Evolutionary conservation across 2,329 filamentous ascomycete genomes (phyloP), one percentile per base, ranked within the genome.

Genomic region (Calonectria pseudoreteaudii): DNA sequence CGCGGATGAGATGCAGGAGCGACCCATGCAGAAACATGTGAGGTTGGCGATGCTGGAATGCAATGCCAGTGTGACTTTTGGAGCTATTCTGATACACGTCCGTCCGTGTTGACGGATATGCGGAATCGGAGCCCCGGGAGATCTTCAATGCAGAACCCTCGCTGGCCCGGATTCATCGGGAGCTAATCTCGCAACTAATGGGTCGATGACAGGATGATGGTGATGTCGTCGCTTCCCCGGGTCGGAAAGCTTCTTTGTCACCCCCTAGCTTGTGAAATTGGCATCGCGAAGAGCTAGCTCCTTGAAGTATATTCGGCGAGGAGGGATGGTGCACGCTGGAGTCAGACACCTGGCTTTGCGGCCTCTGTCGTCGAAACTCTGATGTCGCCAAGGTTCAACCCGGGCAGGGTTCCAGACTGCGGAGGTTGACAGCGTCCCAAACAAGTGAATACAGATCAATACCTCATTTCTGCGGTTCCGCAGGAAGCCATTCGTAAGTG

Each of bases 221-320:
- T 74, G 53, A 58, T 60, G 75, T 53, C 62, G 23, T 31, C 52
- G 65, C 49, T 68, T 52, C 36, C 30, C n/a, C 20, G 56, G n/a
- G 53, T 28, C 53, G 50, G 49, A 72, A 74, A 71, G 64, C 56
- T 36, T 62, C 60, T 41, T 44, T 50, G 44, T 60, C 60, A 41
- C 38, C 16, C 38, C 69, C 56, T 26, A 69, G 47, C 60, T 47
- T 52, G 75, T 70, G 47, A 64, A 62, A 36, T 31, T n/a, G 34
- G 11, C 13, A 52, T 52, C 23, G 10, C 16, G 3, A 11, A 69
- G 53, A 38, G 34, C 53, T 60, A 60, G 31, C 52, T 68, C 28
- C 30, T 36, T 58, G 36, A 38, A 47, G 52, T 13, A 68, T 31
- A 38, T 50, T 36, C 49, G 30, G 49, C 65, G 36, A 52, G 31